Percentiles rank a stretch among this genome's conserved stretches.
phyloP scores from a whole-genome alignment of 225 moss, liverwort and hornwort genomes.

The Sphagnum tenellum region DNA sequence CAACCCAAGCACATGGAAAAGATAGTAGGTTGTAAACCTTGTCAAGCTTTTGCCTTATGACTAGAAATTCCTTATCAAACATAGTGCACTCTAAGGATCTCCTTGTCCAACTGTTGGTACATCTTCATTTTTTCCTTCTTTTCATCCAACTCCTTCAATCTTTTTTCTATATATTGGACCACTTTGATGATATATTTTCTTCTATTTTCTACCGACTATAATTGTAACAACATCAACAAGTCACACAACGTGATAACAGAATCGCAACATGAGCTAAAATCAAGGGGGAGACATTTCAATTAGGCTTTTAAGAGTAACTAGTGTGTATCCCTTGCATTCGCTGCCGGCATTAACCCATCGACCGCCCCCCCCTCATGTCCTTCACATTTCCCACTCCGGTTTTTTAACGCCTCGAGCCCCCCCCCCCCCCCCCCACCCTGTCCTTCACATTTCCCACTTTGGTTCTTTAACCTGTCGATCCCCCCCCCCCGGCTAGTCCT shows the following conservation, averaged over 20 bases:
- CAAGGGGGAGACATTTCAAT: background rate
- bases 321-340: no score
- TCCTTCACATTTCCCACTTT: no score
- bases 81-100: slow-evolving; percentile 85
- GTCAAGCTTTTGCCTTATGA: slow-evolving; percentile 81
- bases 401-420: no score
- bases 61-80: slow-evolving; percentile 88
- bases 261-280: slow-evolving; percentile 30
- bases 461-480: no score
- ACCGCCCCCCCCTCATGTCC: no score
- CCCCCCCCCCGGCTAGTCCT: no score
- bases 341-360: no score
- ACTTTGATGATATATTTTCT: slow-evolving; percentile 90
- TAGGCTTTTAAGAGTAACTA: no score
- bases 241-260: background rate
- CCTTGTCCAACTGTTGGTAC: slow-evolving; percentile 83
- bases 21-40: slow-evolving; percentile 31
- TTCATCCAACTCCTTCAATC: slow-evolving; percentile 87
- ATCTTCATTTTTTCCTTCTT: slow-evolving; percentile 93
- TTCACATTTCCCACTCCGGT: no score
- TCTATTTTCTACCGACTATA: slow-evolving; percentile 50
- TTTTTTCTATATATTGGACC: slow-evolving; percentile 81
- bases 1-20: background rate
- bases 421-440: no score
- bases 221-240: no score